Evolutionary conservation across 805 yeast species (phyloP).

Genomic region (Hanseniaspora vineae): DNA sequence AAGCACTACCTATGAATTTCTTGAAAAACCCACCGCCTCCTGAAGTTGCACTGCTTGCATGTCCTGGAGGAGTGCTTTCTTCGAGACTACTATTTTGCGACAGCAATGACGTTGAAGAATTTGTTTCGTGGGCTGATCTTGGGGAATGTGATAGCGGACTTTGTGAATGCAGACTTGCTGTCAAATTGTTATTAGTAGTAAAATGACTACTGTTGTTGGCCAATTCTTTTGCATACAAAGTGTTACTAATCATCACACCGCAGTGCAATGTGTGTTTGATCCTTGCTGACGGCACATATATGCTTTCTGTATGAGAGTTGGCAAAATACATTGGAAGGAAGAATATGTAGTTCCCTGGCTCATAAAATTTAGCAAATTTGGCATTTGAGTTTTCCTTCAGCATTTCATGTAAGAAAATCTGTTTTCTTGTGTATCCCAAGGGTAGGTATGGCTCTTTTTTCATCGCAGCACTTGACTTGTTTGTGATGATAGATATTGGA

Average conservation of each 20-base stretch:
- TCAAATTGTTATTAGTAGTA: neutral
- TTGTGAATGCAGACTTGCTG: neutral
- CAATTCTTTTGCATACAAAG: slow-evolving; percentile 1
- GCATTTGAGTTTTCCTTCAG: slow-evolving; percentile 1
- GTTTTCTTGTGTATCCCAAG: slow-evolving; percentile 3
- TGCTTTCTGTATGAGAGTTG: slow-evolving; percentile 48
- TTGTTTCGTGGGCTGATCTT: neutral
- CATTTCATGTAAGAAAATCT: slow-evolving; percentile 1
- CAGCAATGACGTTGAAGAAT: neutral
- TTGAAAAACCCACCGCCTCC: neutral
- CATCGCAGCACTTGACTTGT: slow-evolving; percentile 9
- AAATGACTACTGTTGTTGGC: slow-evolving; percentile 1
- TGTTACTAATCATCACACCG: slow-evolving; percentile 6
- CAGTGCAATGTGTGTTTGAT: slow-evolving; percentile 13
- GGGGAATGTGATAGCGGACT: neutral
- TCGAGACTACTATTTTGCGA: neutral
- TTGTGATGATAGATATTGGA: slow-evolving; percentile 1
- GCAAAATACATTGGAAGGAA: slow-evolving; percentile 52
- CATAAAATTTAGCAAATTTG: slow-evolving; percentile 13
- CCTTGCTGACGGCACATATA: slow-evolving; percentile 24
- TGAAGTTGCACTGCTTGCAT: neutral
- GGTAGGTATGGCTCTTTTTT: slow-evolving; percentile 9
- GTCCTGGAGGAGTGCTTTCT: neutral
- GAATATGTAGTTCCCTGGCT: slow-evolving; percentile 62
- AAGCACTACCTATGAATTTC: neutral